A percentile compares a stretch with the other conserved stretches of the same genome.
Conservation (phyloP, 805 yeast genomes). For the Kluyveromyces wickerhamii region DNA sequence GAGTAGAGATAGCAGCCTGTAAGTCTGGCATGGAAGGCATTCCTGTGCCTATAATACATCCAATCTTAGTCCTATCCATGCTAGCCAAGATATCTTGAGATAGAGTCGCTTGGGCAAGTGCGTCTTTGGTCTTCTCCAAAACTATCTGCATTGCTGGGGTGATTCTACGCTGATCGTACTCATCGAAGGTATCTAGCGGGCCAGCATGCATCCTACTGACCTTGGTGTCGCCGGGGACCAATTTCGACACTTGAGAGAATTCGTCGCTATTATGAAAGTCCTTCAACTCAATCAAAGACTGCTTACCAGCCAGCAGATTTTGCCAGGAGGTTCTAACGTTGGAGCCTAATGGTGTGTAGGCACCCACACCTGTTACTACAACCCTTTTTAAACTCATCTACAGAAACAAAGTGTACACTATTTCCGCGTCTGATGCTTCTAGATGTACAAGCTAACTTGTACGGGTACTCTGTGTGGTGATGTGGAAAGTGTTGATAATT, state of each 20-base stretch:
- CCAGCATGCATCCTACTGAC: slow-evolving; percentile 38
- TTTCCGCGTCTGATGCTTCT: too few relatives aligned
- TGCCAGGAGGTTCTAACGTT: slow-evolving; percentile 51
- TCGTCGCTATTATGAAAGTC: slow-evolving; percentile 31
- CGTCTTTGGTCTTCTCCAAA: slow-evolving; percentile 67
- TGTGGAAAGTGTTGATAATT: too few relatives aligned
- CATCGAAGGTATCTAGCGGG: slow-evolving; percentile 35
- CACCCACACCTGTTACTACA: slow-evolving; percentile 87
- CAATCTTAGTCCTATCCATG: slow-evolving; percentile 27
- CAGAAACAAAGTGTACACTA: too few relatives aligned
- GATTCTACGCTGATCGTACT: slow-evolving; percentile 41
- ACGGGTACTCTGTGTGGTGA: too few relatives aligned
- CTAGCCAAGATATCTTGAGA: slow-evolving; percentile 32
- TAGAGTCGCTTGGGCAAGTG: slow-evolving; percentile 61
- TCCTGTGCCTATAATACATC: slow-evolving; percentile 89
- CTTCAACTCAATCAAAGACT: slow-evolving; percentile 43
- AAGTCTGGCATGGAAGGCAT: slow-evolving; percentile 79
- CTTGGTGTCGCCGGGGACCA: slow-evolving; percentile 43
- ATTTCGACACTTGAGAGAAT: slow-evolving; percentile 58
- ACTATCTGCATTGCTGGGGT: slow-evolving; percentile 77
- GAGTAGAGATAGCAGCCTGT: slow-evolving; percentile 49
- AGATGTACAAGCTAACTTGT: too few relatives aligned
- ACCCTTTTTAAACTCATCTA: slow-evolving; percentile 45
- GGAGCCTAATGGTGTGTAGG: slow-evolving; percentile 79
- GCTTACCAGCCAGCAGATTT: slow-evolving; percentile 39